Base-by-base conservation (phyloP, 768 basidiomycete species). In the Glaciozyma martinii region DNA sequence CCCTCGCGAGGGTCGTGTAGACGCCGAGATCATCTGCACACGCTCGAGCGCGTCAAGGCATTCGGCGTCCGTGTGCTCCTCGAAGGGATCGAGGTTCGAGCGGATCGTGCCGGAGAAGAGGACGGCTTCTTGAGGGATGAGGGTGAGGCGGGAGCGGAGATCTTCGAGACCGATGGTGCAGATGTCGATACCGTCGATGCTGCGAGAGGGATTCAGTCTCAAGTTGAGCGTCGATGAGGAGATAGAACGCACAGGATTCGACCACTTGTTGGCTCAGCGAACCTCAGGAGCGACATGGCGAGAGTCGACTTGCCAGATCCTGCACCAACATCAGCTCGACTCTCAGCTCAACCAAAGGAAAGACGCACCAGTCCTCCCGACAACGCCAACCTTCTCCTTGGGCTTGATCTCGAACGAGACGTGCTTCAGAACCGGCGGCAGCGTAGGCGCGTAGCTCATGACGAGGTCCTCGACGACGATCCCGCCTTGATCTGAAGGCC, bases 171-270 rank as follows among this genome's bases (percentile, higher is more conserved):
- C 86, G 15, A 89, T 80, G 2, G 78, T 81, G 19, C 82, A 79
- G 55, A 87, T 84, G 73, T 88, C 85, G 60, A 89, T 79, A 9
- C 83, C 83, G 68, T 89, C 86, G 32, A 88, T 79, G n/a, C 84
- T 70, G 79, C 2, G 86, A 74, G 23, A 76, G 62, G 29, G 9
- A 19, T 56, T 23, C 44, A 53, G 37, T 30, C 33, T 56, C 47
- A 21, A 52, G 32, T 32, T 19, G 15, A 1, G n/a, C 15, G 21
- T 9, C 21, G 19, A 3, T 0, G 4, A 23, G 32, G 10, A 33
- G 25, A 15, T 23, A 42, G 53, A 18, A 71, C 81, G 60, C 72
- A 85, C 85, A 83, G 74, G 42, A 87, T 86, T 58, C 72, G 77
- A 5, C 86, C 86, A 49, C 76, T 77, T 0, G 74, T 74, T 0